These are phyloP conservation scores for Telfairia occidentalis DNA, from an alignment of 331 rosid genomes.

Conservation along the genomic window DNA sequence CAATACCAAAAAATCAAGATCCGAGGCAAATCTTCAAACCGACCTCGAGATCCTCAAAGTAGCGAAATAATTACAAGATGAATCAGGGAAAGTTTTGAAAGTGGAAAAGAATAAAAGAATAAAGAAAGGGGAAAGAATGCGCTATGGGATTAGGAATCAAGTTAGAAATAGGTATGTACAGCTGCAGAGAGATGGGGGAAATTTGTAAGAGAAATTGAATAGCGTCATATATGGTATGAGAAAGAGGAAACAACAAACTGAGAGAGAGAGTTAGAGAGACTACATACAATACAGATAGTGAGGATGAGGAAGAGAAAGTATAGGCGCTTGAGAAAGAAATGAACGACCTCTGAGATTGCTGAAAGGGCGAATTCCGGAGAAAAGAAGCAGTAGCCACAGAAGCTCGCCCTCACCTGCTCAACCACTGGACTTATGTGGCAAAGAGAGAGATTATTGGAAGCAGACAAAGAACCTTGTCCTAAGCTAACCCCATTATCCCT, in stretches of 20 bases:
- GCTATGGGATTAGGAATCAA: not conserved
- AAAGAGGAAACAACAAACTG: not conserved
- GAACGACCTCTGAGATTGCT: conserved; percentile 8
- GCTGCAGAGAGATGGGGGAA: not conserved
- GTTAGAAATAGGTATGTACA: not conserved
- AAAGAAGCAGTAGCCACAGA: not conserved
- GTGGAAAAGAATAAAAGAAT: not conserved
- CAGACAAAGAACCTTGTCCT: conserved; percentile 4
- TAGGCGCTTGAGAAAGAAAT: not conserved
- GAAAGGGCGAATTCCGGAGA: conserved; percentile 4
- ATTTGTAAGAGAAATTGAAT: not conserved
- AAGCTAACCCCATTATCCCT: not conserved
- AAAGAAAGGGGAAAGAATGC: not conserved
- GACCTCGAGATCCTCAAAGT: conserved; percentile 1
- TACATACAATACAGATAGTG: not conserved
- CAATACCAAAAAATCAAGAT: conserved; percentile 4
- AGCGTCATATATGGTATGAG: not conserved
- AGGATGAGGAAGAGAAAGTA: not conserved
- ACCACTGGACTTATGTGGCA: conserved; percentile 13
- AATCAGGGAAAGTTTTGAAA: not conserved
- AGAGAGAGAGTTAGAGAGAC: not conserved
- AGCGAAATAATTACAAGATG: not conserved
- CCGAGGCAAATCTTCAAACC: not conserved
- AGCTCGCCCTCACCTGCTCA: conserved; percentile 10
- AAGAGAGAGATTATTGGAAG: not conserved